Evolutionary conservation across 2,329 filamentous ascomycete species (phyloP).

Genomic region (Neofusicoccum ribis): DNA sequence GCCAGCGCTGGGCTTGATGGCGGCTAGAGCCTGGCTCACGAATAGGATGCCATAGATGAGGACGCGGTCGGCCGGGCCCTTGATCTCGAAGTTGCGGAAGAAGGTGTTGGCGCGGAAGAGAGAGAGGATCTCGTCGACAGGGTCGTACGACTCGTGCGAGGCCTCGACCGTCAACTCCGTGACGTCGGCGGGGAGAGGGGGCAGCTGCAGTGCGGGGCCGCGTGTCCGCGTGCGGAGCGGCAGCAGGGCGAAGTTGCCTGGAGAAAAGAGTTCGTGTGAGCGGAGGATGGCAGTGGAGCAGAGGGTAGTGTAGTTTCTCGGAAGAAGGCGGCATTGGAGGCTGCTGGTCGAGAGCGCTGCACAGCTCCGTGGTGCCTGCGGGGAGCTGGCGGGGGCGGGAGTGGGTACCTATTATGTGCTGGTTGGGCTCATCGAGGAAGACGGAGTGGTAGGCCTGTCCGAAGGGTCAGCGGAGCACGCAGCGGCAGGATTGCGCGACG

Average conservation of each 20-base stretch:
- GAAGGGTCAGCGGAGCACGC: not conserved
- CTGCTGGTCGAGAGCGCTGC: not conserved
- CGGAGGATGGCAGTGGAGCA: not conserved
- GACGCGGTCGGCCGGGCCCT: constrained; percentile 89
- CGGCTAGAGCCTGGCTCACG: constrained; percentile 83
- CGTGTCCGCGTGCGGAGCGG: constrained; percentile 93
- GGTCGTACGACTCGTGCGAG: constrained; percentile 91
- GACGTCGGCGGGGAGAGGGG: constrained; percentile 55
- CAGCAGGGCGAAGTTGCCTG: constrained; percentile 90
- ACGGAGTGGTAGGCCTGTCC: constrained; percentile 92
- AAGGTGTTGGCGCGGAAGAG: constrained; percentile 98
- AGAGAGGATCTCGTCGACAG: constrained; percentile 87
- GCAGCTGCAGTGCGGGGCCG: constrained; percentile 87
- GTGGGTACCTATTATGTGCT: constrained; percentile 61
- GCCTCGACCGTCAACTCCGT: constrained; percentile 66
- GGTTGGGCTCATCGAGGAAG: constrained; percentile 79
- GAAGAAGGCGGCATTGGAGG: constrained; percentile 2
- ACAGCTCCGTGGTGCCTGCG: constrained; percentile 16
- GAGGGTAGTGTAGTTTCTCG: not conserved
- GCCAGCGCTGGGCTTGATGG: constrained; percentile 75
- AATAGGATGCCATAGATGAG: constrained; percentile 97
- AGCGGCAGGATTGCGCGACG: constrained; percentile 22
- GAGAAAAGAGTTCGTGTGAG: constrained; percentile 12
- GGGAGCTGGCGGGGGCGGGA: constrained; percentile 16
- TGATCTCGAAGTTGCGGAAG: constrained; percentile 99